Evolutionary conservation across 1,139 yeast genomes (phyloP).

Genomic region (Candida frijolesensis): DNA sequence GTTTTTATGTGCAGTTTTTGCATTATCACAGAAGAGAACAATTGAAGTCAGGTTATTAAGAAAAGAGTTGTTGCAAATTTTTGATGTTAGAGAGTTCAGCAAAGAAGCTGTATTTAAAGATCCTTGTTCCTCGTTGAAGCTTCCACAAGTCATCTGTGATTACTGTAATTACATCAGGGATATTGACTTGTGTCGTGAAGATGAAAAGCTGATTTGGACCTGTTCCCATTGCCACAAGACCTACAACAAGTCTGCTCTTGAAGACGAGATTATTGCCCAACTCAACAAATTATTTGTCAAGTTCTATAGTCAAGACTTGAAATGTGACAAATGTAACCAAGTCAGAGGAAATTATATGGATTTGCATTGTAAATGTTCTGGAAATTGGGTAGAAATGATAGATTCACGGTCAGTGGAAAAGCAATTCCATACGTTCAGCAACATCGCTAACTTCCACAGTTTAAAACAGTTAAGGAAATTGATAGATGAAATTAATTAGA

Average conservation of each 20-base stretch:
- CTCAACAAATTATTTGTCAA: constrained; percentile 56
- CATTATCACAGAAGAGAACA: constrained; percentile 62
- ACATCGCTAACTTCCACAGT: constrained; percentile 63
- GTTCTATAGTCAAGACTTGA: constrained; percentile 78
- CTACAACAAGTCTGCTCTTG: constrained; percentile 69
- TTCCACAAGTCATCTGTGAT: constrained; percentile 75
- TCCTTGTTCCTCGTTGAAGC: constrained; percentile 70
- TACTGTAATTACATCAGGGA: constrained; percentile 76
- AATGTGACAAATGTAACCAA: constrained; percentile 74
- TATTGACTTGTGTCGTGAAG: constrained; percentile 80
- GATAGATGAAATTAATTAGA: constrained; percentile 30
- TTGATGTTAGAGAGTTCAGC: constrained; percentile 86
- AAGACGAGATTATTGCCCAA: constrained; percentile 74
- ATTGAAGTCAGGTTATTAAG: constrained; percentile 77
- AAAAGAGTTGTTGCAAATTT: constrained; percentile 67
- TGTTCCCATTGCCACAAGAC: constrained; percentile 71
- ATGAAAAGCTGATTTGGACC: constrained; percentile 52
- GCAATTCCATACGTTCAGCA: constrained; percentile 51
- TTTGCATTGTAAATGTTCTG: constrained; percentile 83
- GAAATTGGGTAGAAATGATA: constrained; percentile 72
- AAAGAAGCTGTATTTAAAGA: constrained; percentile 72
- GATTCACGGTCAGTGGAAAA: constrained; percentile 46
- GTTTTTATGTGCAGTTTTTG: constrained; percentile 69
- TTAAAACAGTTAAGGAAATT: constrained; percentile 58
- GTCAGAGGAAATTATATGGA: constrained; percentile 72